Conservation (phyloP, 257 asterid species). For the Solanum neorickii region DNA sequence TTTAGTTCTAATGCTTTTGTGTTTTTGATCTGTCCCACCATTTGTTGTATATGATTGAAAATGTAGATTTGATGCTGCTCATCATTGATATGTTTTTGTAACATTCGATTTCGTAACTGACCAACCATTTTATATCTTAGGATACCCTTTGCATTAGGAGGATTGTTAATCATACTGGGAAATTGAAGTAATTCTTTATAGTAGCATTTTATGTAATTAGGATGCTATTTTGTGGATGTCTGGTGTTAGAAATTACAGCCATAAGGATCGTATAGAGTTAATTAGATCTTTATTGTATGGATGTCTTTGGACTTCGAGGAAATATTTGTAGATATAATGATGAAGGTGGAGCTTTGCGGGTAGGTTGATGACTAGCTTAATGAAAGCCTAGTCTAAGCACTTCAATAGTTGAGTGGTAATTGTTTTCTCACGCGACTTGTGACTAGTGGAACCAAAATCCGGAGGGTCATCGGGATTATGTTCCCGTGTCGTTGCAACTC, state of each 20-base stretch:
- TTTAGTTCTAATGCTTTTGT: neutral
- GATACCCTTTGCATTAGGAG: neutral
- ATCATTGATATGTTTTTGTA: neutral
- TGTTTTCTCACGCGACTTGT: neutral
- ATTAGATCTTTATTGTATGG: neutral
- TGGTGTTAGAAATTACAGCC: neutral
- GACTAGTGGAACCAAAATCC: neutral
- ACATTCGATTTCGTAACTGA: neutral
- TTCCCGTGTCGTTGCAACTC: neutral
- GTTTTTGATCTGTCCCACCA: neutral
- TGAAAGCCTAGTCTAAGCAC: neutral
- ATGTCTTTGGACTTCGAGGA: neutral
- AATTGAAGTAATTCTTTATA: neutral
- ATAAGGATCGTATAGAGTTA: neutral
- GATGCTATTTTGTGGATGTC: neutral
- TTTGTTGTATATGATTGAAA: neutral
- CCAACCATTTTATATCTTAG: neutral
- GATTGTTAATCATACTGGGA: neutral
- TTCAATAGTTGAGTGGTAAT: neutral
- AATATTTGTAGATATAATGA: neutral
- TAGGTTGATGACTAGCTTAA: neutral
- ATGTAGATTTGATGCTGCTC: neutral
- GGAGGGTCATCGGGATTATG: neutral
- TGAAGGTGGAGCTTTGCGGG: neutral
- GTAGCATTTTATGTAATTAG: neutral